Percentiles rank a stretch among this genome's conserved stretches.
Conservation (phyloP, 163 green algal species). For the Scenedesmus sp. region DNA sequence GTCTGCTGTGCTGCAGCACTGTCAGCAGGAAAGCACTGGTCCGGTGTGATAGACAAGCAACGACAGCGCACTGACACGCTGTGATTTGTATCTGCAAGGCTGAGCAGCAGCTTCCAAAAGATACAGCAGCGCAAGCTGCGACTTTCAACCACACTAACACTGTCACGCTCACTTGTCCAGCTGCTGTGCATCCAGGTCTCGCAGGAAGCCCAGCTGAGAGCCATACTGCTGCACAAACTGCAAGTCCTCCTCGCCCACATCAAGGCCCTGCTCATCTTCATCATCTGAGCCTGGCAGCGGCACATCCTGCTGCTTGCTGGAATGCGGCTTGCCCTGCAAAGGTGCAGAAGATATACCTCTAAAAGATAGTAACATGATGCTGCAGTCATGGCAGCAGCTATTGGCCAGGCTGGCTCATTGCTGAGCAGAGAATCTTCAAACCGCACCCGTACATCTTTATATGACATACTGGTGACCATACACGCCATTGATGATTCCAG, state of each 20-base stretch:
- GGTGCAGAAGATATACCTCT: neutral
- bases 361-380: neutral
- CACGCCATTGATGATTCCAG: neutral
- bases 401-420: neutral
- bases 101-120: too few relatives aligned
- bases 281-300: conserved; percentile 3
- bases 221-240: conserved; percentile 65
- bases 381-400: neutral
- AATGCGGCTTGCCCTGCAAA: conserved; percentile 33
- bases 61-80: too few relatives aligned
- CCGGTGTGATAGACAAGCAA: too few relatives aligned
- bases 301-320: conserved; percentile 37
- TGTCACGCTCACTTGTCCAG: conserved; percentile 58
- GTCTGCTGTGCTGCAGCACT: neutral
- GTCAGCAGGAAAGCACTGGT: neutral
- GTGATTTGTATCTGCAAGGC: too few relatives aligned
- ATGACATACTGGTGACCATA: too few relatives aligned
- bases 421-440: neutral
- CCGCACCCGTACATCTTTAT: neutral
- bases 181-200: conserved; percentile 53
- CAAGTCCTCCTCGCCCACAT: conserved; percentile 67
- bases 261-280: conserved; percentile 29
- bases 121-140: too few relatives aligned
- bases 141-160: too few relatives aligned
- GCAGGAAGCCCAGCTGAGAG: conserved; percentile 58